These are phyloP conservation scores for Nymphaea colorata DNA, from an alignment of 164 flowering plant species.

Conservation along the genomic window DNA sequence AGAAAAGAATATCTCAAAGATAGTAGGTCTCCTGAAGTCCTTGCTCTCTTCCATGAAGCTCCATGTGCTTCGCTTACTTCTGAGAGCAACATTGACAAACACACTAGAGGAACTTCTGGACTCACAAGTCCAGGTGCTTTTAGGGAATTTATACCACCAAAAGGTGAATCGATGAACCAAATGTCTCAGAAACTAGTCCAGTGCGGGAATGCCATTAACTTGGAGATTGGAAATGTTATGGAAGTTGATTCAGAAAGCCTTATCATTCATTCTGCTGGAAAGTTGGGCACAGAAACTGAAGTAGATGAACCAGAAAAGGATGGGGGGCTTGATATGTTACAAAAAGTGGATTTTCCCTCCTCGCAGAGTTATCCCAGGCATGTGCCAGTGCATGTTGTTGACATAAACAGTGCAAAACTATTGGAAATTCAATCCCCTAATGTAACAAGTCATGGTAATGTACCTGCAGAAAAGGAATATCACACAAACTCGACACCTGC, in stretches of 20 bases:
- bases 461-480: slow-evolving; percentile 23
- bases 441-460: slow-evolving; percentile 23
- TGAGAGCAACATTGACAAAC: slow-evolving; percentile 17
- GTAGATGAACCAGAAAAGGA: slow-evolving; percentile 13
- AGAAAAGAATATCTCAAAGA: slow-evolving; percentile 24
- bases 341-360: slow-evolving; percentile 24
- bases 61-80: slow-evolving; percentile 33
- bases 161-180: slow-evolving; percentile 11
- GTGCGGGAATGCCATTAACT: not conserved
- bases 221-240: not conserved
- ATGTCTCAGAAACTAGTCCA: not conserved
- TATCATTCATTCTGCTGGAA: not conserved
- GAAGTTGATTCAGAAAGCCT: not conserved
- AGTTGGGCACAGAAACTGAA: slow-evolving; percentile 9
- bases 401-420: slow-evolving; percentile 29
- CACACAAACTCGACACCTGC: slow-evolving; percentile 28
- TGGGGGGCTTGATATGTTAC: slow-evolving; percentile 12
- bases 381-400: slow-evolving; percentile 55
- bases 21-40: slow-evolving; percentile 33
- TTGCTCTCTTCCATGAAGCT: slow-evolving; percentile 34
- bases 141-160: slow-evolving; percentile 35
- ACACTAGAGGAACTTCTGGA: slow-evolving; percentile 8
- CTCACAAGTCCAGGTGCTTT: slow-evolving; percentile 19
- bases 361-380: slow-evolving; percentile 51
- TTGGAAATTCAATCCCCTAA: slow-evolving; percentile 20